A percentile compares a stretch with the other conserved stretches of the same genome.
Evolutionary conservation across 164 flowering plant species (phyloP).

Genomic region (Vitis amurensis): DNA sequence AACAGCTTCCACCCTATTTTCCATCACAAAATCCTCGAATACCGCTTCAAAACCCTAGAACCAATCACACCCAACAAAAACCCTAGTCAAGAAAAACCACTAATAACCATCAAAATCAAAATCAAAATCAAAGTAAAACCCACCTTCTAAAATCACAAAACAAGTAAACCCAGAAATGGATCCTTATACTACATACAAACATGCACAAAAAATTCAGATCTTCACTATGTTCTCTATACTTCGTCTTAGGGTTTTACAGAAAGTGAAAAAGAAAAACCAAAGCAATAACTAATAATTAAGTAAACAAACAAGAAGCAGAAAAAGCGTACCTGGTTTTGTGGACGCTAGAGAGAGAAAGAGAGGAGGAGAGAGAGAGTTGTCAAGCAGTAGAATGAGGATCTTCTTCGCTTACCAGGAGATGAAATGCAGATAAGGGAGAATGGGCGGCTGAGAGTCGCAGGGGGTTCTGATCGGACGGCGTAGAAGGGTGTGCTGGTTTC

Average conservation of each 20-base stretch:
- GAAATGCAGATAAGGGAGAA: conserved; percentile 26
- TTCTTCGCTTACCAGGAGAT: conserved; percentile 8
- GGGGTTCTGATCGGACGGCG: conserved; percentile 21
- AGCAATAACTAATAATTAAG: neutral
- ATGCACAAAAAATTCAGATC: conserved; percentile 10
- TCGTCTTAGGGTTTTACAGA: conserved; percentile 11
- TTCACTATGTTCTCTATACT: neutral
- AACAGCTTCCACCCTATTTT: conserved; percentile 36
- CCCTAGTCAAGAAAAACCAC: neutral
- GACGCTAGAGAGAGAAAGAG: conserved; percentile 13
- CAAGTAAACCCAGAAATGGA: conserved; percentile 1
- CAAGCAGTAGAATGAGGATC: neutral
- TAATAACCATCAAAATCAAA: neutral
- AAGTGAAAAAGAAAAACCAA: neutral
- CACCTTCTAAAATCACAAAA: conserved; percentile 1
- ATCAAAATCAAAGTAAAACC: neutral
- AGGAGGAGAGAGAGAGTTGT: conserved; percentile 4
- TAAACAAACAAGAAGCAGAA: neutral
- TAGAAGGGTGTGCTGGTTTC: conserved; percentile 7
- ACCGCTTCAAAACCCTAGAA: conserved; percentile 28
- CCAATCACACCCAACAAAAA: conserved; percentile 19
- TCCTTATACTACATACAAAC: neutral
- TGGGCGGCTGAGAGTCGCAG: conserved; percentile 15
- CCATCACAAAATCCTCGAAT: conserved; percentile 36
- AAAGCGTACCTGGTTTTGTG: conserved; percentile 15